These are phyloP conservation scores for Colletotrichum gigasporum DNA, from an alignment of 2,329 filamentous ascomycete species.

Conservation along the genomic window DNA sequence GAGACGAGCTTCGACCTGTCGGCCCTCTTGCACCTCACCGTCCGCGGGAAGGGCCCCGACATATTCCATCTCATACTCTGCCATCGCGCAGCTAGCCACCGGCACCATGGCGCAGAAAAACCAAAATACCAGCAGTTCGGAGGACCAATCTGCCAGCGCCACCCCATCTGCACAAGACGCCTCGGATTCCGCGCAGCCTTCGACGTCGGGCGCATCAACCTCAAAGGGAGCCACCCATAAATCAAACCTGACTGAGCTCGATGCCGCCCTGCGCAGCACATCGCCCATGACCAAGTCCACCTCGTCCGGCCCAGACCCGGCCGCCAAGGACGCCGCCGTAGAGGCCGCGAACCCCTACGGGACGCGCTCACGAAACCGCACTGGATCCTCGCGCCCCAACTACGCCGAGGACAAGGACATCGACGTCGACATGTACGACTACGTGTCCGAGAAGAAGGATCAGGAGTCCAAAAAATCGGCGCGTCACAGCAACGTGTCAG, in stretches of 20 bases:
- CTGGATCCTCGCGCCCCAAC: constrained; percentile 82
- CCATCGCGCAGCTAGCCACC: constrained; percentile 23
- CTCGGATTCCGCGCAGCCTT: constrained; percentile 30
- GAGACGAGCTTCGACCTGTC: constrained; percentile 21
- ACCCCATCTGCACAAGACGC: constrained; percentile 30
- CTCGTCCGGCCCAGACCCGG: constrained; percentile 53
- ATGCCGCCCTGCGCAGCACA: constrained; percentile 41
- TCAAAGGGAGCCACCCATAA: constrained; percentile 32
- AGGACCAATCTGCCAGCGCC: constrained; percentile 32
- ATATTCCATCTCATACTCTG: background rate
- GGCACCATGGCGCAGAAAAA: constrained; percentile 33
- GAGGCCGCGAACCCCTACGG: constrained; percentile 79
- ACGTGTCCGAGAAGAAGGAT: constrained; percentile 64
- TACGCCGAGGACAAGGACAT: constrained; percentile 95
- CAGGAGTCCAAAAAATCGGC: constrained; percentile 67
- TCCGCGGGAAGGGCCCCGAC: constrained; percentile 32
- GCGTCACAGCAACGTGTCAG: constrained; percentile 52
- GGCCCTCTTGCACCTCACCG: constrained; percentile 31
- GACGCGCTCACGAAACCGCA: constrained; percentile 91
- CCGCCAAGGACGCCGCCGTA: constrained; percentile 57
- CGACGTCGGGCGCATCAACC: constrained; percentile 17
- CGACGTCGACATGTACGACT: constrained; percentile 86
- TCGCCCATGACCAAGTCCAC: constrained; percentile 59
- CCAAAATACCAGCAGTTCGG: constrained; percentile 26
- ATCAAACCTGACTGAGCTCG: constrained; percentile 44